Conservation (phyloP, 768 basidiomycete species). For the Phylloporus rhodoxanthus region DNA sequence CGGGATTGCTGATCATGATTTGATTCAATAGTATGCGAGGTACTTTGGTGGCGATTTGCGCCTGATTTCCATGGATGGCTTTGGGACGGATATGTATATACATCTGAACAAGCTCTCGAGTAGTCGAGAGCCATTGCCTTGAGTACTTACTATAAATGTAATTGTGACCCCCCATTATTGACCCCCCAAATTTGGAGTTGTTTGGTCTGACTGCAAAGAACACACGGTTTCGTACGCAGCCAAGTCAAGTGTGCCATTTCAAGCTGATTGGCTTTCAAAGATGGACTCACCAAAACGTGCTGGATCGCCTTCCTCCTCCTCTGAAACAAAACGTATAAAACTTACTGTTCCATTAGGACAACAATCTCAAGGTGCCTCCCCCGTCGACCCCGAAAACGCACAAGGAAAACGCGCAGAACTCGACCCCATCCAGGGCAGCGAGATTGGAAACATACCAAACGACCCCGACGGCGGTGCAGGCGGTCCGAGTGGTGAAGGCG, state of each 20-base stretch:
- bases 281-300: constrained; percentile 68
- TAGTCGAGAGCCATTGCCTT: constrained; percentile 69
- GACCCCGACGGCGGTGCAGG: constrained; percentile 25
- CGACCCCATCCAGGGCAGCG: constrained; percentile 73
- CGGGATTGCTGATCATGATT: neutral
- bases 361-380: constrained; percentile 58
- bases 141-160: constrained; percentile 7
- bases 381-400: constrained; percentile 74
- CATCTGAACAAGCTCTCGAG: constrained; percentile 83
- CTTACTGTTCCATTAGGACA: constrained; percentile 43
- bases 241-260: constrained; percentile 17
- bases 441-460: constrained; percentile 66
- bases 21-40: constrained; percentile 66
- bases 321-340: constrained; percentile 55
- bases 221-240: constrained; percentile 5
- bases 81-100: constrained; percentile 91
- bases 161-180: neutral
- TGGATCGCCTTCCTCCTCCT: constrained; percentile 48
- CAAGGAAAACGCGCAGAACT: constrained; percentile 84
- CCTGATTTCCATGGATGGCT: constrained; percentile 98
- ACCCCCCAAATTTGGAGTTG: constrained; percentile 20
- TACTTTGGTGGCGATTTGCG: constrained; percentile 94
- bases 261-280: constrained; percentile 20
- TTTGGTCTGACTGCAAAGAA: constrained; percentile 4
- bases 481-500: constrained; percentile 13